Percentiles rank a stretch among this genome's conserved stretches.
These are phyloP conservation scores for Pholiota microspora DNA, from an alignment of 768 basidiomycete genomes.

Conservation along the genomic window DNA sequence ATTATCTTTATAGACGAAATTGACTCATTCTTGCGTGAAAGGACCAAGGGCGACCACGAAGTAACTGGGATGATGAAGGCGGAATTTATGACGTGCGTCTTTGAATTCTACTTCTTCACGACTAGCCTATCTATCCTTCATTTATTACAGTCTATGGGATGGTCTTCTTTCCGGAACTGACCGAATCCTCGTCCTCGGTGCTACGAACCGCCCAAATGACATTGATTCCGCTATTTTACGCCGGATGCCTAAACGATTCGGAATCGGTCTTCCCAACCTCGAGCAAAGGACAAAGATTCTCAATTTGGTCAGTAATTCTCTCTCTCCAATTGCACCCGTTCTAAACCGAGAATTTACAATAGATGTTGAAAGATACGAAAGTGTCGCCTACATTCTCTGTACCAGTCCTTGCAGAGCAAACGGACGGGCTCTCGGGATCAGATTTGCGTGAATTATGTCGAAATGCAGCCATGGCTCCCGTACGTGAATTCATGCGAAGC, in stretches of 20 bases:
- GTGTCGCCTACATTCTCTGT: conserved; percentile 64
- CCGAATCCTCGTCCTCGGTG: conserved; percentile 87
- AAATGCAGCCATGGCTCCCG: conserved; percentile 91
- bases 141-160: conserved; percentile 81
- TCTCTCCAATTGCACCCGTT: background rate
- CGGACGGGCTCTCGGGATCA: conserved; percentile 82
- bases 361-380: conserved; percentile 86
- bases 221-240: conserved; percentile 83
- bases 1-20: conserved; percentile 99
- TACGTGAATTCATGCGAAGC: conserved; percentile 75
- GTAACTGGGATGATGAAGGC: conserved; percentile 99
- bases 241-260: conserved; percentile 99
- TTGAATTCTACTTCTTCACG: background rate
- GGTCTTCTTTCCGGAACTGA: conserved; percentile 81
- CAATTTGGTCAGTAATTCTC: conserved; percentile 50
- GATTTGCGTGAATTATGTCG: conserved; percentile 91
- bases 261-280: conserved; percentile 74
- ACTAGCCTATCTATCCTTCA: conserved; percentile 1
- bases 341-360: conserved; percentile 5
- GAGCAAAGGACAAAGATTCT: conserved; percentile 86
- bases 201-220: conserved; percentile 93
- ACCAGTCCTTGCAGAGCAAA: conserved; percentile 57
- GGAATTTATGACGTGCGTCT: conserved; percentile 84
- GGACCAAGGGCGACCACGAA: conserved; percentile 89
- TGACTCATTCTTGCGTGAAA: conserved; percentile 89